phyloP scores from a whole-genome alignment of 371 early-diverging fungal species.

The Dipsacomyces acuminosporus region DNA sequence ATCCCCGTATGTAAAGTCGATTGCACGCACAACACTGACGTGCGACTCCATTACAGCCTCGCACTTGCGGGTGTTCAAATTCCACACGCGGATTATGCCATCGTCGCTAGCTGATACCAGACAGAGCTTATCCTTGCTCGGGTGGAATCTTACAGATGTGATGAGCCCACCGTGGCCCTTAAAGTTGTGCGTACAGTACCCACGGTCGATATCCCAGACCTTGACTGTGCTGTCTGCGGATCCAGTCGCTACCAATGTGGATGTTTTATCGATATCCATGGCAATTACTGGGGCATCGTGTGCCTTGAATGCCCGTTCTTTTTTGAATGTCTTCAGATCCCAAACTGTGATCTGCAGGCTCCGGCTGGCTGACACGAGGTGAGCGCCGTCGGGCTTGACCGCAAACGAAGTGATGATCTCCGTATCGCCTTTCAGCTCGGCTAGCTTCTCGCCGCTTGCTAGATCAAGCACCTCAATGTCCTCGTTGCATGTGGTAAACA shows the following conservation, averaged over 20 bases:
- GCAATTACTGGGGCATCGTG: constrained; percentile 90
- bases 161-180: constrained; percentile 89
- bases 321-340: constrained; percentile 66
- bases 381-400: constrained; percentile 70
- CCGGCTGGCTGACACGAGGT: constrained; percentile 75
- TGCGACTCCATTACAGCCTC: constrained; percentile 75
- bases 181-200: constrained; percentile 94
- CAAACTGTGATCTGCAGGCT: constrained; percentile 73
- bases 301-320: constrained; percentile 68
- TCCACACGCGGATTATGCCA: constrained; percentile 86
- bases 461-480: constrained; percentile 77
- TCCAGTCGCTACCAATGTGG: constrained; percentile 91
- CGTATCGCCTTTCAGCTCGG: constrained; percentile 71
- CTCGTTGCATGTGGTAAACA: constrained; percentile 79
- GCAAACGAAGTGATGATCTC: constrained; percentile 86
- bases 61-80: constrained; percentile 69
- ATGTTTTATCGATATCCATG: constrained; percentile 84
- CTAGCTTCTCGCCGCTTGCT: constrained; percentile 60
- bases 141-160: constrained; percentile 77
- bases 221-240: constrained; percentile 93
- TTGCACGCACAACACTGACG: constrained; percentile 85
- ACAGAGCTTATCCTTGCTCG: constrained; percentile 52
- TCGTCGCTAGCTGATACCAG: constrained; percentile 87
- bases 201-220: constrained; percentile 91
- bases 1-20: constrained; percentile 65